Base-by-base conservation (phyloP, 805 yeast genomes). In the Lachancea waltii region DNA sequence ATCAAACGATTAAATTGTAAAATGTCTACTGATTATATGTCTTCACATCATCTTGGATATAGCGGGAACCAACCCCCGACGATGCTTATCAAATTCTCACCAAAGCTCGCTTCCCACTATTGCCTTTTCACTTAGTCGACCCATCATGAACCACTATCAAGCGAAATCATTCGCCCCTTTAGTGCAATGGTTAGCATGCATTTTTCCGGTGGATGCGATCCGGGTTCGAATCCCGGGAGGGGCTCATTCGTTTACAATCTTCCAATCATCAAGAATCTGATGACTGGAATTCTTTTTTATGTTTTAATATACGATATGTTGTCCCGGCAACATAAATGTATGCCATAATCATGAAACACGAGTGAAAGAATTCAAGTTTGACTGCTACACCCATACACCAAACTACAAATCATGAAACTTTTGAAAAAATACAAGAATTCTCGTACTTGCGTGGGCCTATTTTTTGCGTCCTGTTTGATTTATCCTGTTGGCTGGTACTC, bases 211-310 rank as follows among this genome's bases (percentile, higher is more conserved):
- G 70, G 67, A 59, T 65, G 69, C 58, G 72, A 67, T 67, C 71
- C 70, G 71, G 69, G 72, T 67, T 67, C 72, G 72, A 67, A 57
- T 67, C 72, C 69, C 70, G 71, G 71, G 65, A 61, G 68, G 71
- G 71, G 71, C 71, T 62, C 9, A 16, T 30, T 16, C n/a, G n/a
- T 16, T 7, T 16, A 19, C 13, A 14, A 23, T 14, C 5, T 14
- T 16, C 11, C 21, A 15, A 10, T 22, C 7, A 20, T 28, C 41
- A 23, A 34, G 27, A 33, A 29, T 31, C 40, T 34, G 34, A 33
- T 26, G 20, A 26, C 14, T 20, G 17, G 16, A 14, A 19, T 34
- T 17, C 14, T 26, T 34, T 34, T 34, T 34, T 17, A 18, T 3
- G 6, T 16, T 18, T 10, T 27, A 9, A 17, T 27, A 5, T 8